These are phyloP conservation scores for Podochytrium sp. DNA, from an alignment of 192 early-diverging fungal species.

Conservation along the genomic window DNA sequence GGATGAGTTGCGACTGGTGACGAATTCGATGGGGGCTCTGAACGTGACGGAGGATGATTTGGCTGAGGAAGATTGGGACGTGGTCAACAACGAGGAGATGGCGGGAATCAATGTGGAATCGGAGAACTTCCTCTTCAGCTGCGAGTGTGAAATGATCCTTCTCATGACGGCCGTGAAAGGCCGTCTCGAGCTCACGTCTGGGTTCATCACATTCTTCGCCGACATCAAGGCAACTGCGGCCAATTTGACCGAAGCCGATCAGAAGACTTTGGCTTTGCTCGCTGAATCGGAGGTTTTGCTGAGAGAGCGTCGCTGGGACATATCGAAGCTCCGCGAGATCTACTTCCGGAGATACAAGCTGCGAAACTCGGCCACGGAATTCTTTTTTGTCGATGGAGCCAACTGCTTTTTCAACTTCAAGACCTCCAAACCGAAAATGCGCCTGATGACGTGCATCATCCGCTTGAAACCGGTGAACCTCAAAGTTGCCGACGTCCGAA, in stretches of 20 bases:
- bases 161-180: constrained; percentile 53
- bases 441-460: constrained; percentile 37
- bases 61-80: constrained; percentile 48
- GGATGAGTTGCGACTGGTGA: constrained; percentile 21
- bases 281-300: constrained; percentile 46
- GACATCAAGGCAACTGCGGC: constrained; percentile 44
- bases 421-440: constrained; percentile 37
- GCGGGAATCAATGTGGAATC: constrained; percentile 10
- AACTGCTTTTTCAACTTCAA: constrained; percentile 77
- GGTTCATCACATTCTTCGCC: constrained; percentile 42
- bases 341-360: constrained; percentile 55
- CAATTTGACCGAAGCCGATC: constrained; percentile 37
- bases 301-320: constrained; percentile 40
- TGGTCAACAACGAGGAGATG: constrained; percentile 42
- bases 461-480: constrained; percentile 58
- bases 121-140: constrained; percentile 33
- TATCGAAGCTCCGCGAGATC: constrained; percentile 36
- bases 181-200: constrained; percentile 42
- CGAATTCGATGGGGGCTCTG: constrained; percentile 5
- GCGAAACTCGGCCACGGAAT: constrained; percentile 75
- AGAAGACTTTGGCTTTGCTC: constrained; percentile 32
- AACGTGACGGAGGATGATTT: constrained; percentile 22
- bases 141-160: constrained; percentile 53
- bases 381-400: constrained; percentile 78
- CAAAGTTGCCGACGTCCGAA: constrained; percentile 28